Evolutionary conservation across 1,284 basidiomycete genomes (phyloP).

Genomic region (Tilletia horrida): DNA sequence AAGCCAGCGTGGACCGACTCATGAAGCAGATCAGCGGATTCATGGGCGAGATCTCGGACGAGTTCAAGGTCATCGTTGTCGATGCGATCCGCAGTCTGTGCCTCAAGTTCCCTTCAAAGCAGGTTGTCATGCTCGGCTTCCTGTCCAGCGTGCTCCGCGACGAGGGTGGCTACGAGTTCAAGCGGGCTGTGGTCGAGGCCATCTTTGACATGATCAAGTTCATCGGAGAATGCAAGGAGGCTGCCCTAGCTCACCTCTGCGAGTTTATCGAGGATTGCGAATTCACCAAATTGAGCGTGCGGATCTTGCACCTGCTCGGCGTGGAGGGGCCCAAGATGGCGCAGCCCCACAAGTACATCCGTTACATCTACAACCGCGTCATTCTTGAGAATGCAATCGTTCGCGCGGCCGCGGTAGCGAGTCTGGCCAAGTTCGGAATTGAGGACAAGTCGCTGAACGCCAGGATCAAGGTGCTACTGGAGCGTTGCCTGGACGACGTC

Average conservation of each 20-base stretch:
- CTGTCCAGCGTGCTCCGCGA: constrained; percentile 53
- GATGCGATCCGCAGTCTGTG: constrained; percentile 96
- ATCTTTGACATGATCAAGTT: constrained; percentile 99
- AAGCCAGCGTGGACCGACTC: constrained; percentile 94
- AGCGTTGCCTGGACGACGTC: constrained; percentile 91
- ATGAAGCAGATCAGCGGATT: constrained; percentile 99
- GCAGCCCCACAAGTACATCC: constrained; percentile 96
- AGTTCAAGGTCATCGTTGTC: constrained; percentile 99
- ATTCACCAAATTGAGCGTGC: constrained; percentile 96
- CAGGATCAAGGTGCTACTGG: constrained; percentile 69
- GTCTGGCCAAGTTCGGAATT: constrained; percentile 93
- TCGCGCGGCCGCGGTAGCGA: constrained; percentile 88
- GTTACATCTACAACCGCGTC: constrained; percentile 99
- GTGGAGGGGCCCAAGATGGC: constrained; percentile 92
- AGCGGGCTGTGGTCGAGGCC: constrained; percentile 96
- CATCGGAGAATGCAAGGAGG: constrained; percentile 83
- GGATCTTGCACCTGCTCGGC: constrained; percentile 90
- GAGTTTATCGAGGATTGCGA: constrained; percentile 99
- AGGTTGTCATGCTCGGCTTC: constrained; percentile 66
- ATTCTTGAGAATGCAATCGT: constrained; percentile 98
- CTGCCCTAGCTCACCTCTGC: constrained; percentile 92
- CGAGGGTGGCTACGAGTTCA: constrained; percentile 99
- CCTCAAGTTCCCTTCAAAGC: constrained; percentile 97
- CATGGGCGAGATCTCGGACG: constrained; percentile 99
- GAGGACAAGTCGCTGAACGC: constrained; percentile 73